phyloP scores from a whole-genome alignment of 2,329 filamentous ascomycete species.

The Calonectria hawksworthii region DNA sequence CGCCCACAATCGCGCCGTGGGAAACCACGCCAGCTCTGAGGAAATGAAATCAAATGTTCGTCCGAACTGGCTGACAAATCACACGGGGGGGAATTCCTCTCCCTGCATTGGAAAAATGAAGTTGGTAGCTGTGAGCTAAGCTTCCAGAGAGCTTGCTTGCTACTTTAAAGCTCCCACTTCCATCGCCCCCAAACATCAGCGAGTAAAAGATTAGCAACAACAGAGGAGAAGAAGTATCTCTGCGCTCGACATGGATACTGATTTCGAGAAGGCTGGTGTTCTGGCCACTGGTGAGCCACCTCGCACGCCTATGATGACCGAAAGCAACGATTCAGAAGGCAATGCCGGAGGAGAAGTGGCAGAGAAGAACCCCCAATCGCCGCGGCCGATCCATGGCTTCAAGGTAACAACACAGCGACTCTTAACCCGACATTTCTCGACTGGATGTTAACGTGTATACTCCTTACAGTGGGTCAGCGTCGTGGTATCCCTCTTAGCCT shows the following conservation, averaged over 20 bases:
- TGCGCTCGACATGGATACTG: neutral
- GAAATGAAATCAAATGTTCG: neutral
- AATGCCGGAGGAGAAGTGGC: neutral
- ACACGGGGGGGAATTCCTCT: neutral
- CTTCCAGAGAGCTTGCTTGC: neutral
- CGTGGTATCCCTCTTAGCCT: neutral
- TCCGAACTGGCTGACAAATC: neutral
- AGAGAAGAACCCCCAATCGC: neutral
- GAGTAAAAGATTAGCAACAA: neutral
- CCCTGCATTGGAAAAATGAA: neutral
- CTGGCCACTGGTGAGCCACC: neutral
- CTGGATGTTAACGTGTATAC: neutral
- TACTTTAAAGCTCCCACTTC: neutral
- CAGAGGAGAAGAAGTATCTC: neutral
- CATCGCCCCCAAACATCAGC: neutral
- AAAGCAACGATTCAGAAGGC: neutral
- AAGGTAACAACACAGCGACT: neutral
- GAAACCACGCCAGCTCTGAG: neutral
- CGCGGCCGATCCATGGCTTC: neutral
- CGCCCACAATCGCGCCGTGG: neutral
- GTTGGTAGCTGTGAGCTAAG: neutral
- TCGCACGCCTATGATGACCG: neutral
- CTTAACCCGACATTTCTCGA: neutral
- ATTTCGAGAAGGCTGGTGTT: neutral
- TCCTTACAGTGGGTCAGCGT: neutral